These are phyloP conservation scores for Fennellomyces sp. DNA, from an alignment of 371 early-diverging fungal genomes.

Conservation along the genomic window DNA sequence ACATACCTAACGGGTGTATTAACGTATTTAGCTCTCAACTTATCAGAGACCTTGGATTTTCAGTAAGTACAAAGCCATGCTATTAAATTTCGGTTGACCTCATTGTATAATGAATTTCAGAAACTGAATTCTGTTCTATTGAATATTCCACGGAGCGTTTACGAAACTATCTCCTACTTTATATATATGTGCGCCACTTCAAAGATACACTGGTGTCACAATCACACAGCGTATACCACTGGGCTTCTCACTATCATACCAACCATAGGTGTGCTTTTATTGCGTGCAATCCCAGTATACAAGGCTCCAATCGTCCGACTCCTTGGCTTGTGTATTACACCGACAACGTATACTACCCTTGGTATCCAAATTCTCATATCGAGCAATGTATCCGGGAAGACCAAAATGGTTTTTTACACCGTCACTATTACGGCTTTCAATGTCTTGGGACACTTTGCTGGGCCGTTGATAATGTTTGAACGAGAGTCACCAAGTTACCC, in stretches of 20 bases:
- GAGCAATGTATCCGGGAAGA: neutral
- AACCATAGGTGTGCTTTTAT: neutral
- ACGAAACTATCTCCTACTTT: neutral
- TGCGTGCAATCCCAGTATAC: neutral
- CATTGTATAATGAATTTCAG: neutral
- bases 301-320: neutral
- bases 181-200: neutral
- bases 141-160: constrained; percentile 1
- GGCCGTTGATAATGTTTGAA: neutral
- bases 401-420: neutral
- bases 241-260: neutral
- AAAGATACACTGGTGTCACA: neutral
- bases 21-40: neutral
- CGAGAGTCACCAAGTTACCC: neutral
- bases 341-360: neutral
- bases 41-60: constrained; percentile 3
- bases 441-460: neutral
- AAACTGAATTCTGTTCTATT: constrained; percentile 1
- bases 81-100: neutral
- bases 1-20: neutral
- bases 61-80: neutral
- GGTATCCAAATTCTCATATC: neutral
- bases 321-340: neutral
- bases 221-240: neutral
- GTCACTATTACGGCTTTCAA: neutral